Evolutionary conservation across 805 yeast species (phyloP).

Genomic region (Kazachstania viticola): DNA sequence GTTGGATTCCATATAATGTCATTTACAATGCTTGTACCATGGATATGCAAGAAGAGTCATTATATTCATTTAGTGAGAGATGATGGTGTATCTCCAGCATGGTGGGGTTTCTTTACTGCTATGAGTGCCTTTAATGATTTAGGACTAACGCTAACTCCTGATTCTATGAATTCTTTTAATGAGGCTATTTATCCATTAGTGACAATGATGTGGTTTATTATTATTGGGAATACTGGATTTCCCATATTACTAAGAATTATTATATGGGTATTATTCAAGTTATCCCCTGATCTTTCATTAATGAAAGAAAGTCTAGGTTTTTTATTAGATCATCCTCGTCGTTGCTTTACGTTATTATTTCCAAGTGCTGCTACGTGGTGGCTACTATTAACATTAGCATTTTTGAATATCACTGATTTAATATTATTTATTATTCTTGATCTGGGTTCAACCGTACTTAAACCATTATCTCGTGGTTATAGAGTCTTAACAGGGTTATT

Average conservation of each 20-base stretch:
- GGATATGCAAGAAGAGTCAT: constrained; percentile 35
- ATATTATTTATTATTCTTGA: constrained; percentile 73
- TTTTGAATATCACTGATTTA: constrained; percentile 67
- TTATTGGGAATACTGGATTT: constrained; percentile 91
- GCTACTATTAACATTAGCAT: constrained; percentile 64
- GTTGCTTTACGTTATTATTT: constrained; percentile 87
- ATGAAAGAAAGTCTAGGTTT: constrained; percentile 71
- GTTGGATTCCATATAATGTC: constrained; percentile 62
- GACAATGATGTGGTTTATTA: constrained; percentile 55
- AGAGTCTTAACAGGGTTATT: constrained; percentile 73
- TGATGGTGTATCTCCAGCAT: constrained; percentile 59
- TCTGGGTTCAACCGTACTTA: constrained; percentile 39
- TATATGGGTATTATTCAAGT: constrained; percentile 66
- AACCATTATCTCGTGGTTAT: constrained; percentile 50
- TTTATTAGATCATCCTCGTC: constrained; percentile 87
- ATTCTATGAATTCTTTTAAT: constrained; percentile 64
- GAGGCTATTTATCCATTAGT: constrained; percentile 55
- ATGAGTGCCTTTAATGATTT: constrained; percentile 75
- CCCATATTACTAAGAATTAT: constrained; percentile 73
- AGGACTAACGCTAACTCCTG: constrained; percentile 72
- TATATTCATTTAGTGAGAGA: constrained; percentile 36
- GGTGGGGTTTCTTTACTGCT: constrained; percentile 91
- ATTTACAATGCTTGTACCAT: constrained; percentile 45
- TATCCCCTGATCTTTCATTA: constrained; percentile 54
- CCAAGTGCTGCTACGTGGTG: constrained; percentile 95